Evolutionary conservation across 2,329 filamentous ascomycete genomes (phyloP).

Genomic region (Eutypa lata): DNA sequence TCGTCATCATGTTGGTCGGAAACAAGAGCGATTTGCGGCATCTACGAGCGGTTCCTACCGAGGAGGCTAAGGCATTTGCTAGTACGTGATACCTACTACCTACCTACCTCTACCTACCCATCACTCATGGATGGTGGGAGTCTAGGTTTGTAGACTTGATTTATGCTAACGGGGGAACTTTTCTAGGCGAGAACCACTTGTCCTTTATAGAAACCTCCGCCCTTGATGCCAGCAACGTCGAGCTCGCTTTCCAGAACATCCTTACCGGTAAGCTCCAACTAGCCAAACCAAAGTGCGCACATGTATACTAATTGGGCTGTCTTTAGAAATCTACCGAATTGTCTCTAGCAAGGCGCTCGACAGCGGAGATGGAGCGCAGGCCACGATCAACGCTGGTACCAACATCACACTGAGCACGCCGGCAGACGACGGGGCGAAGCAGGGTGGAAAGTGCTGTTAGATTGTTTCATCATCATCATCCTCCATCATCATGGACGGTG

Average conservation of each 20-base stretch:
- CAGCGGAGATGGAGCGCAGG: constrained; percentile 77
- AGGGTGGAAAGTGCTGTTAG: constrained; percentile 81
- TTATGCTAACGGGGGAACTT: constrained; percentile 22
- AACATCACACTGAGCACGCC: constrained; percentile 87
- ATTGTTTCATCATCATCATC: constrained; percentile 17
- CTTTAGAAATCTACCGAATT: constrained; percentile 94
- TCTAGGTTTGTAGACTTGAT: background rate
- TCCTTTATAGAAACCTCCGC: constrained; percentile 99
- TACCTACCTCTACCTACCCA: background rate
- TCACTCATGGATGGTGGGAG: background rate
- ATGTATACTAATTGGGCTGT: background rate
- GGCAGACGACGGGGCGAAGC: constrained; percentile 69
- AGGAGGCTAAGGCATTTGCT: constrained; percentile 97
- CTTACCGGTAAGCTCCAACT: constrained; percentile 70
- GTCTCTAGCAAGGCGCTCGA: constrained; percentile 97
- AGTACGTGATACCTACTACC: constrained; percentile 54
- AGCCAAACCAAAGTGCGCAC: no score
- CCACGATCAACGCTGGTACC: constrained; percentile 74
- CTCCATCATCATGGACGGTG: constrained; percentile 22
- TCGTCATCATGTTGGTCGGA: constrained; percentile 98
- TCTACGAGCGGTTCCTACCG: constrained; percentile 91
- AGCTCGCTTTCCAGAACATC: constrained; percentile 99
- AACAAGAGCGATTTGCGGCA: constrained; percentile 99
- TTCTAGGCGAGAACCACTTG: constrained; percentile 89
- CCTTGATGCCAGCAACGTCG: constrained; percentile 97